These are phyloP conservation scores for Botryotinia globosa DNA, from an alignment of 2,329 filamentous ascomycete genomes.

Conservation along the genomic window DNA sequence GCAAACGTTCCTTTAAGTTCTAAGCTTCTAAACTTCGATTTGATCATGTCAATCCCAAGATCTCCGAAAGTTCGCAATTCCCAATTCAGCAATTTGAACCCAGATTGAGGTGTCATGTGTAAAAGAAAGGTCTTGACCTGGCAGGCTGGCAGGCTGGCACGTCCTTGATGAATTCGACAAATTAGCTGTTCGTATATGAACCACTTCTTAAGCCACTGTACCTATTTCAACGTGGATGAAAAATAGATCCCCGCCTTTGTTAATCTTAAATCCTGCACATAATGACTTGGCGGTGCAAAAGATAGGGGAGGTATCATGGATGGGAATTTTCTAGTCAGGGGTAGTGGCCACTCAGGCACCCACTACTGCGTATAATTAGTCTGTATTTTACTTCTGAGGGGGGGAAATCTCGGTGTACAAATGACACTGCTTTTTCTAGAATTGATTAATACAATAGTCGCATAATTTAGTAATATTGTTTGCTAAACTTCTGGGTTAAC, in stretches of 20 bases:
- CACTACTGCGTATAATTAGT: background rate
- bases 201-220: slow-evolving; percentile 1
- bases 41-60: background rate
- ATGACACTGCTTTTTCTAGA: background rate
- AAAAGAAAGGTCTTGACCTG: background rate
- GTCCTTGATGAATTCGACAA: background rate
- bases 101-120: background rate
- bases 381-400: background rate
- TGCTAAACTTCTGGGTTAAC: background rate
- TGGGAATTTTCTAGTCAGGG: slow-evolving; percentile 10
- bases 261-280: slow-evolving; percentile 14
- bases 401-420: background rate
- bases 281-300: slow-evolving; percentile 9
- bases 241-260: background rate
- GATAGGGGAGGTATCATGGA: background rate
- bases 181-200: slow-evolving; percentile 10
- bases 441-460: background rate
- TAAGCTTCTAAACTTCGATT: slow-evolving; percentile 10
- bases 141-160: slow-evolving; percentile 5
- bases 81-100: background rate
- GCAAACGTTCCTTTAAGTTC: background rate
- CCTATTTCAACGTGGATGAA: background rate
- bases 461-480: background rate
- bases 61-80: background rate
- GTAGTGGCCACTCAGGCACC: background rate